Percentiles rank a stretch among this genome's conserved stretches.
phyloP scores from a whole-genome alignment of 768 basidiomycete genomes.

The Polyporus arcularius region DNA sequence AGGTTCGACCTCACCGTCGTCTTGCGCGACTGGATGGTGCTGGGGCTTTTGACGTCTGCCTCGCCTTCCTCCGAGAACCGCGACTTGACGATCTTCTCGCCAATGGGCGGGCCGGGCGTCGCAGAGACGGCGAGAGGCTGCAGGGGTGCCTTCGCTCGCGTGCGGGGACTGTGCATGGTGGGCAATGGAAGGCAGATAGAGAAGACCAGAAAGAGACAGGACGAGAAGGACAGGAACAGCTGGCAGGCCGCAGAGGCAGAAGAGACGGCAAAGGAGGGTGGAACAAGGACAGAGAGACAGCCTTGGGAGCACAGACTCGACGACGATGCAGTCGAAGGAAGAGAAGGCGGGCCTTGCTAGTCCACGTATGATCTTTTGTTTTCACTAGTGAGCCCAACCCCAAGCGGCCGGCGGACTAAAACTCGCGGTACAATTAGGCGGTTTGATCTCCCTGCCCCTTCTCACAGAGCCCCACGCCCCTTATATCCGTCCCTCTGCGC shows the following conservation, averaged over 20 bases:
- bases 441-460: conserved; percentile 16
- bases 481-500: not conserved
- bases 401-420: conserved; percentile 9
- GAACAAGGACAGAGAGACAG: conserved; percentile 17
- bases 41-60: conserved; percentile 36
- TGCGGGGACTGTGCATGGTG: conserved; percentile 19
- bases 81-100: conserved; percentile 48
- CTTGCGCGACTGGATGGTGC: conserved; percentile 23
- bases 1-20: conserved; percentile 31
- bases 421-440: conserved; percentile 12
- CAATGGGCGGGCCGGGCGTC: conserved; percentile 37
- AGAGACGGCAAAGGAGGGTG: conserved; percentile 15
- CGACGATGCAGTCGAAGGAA: conserved; percentile 14
- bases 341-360: not conserved
- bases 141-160: conserved; percentile 18
- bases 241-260: not conserved
- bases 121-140: conserved; percentile 38
- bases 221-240: not conserved
- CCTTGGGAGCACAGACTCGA: conserved; percentile 7
- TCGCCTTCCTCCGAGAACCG: conserved; percentile 47
- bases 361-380: conserved; percentile 6
- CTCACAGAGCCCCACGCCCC: conserved; percentile 1
- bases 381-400: not conserved
- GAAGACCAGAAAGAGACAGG: not conserved
- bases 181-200: not conserved